Evolutionary conservation across 345 rosid genomes (phyloP).

Genomic region (Gynandropsis gynandra): DNA sequence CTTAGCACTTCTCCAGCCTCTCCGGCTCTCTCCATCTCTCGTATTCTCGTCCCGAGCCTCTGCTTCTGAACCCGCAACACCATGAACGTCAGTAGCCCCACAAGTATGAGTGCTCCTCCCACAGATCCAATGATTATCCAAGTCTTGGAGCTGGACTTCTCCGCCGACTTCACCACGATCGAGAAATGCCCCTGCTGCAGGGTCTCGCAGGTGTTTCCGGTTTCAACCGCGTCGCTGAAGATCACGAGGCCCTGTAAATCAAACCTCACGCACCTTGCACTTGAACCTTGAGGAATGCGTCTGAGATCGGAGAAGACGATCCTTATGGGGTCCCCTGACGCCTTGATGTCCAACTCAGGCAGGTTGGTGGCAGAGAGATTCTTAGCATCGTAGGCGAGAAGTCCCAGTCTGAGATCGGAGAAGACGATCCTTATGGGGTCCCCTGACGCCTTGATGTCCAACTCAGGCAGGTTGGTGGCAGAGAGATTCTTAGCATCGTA

Average conservation of each 20-base stretch:
- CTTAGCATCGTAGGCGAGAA: slow-evolving; percentile 50
- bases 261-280: slow-evolving; percentile 61
- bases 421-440: slow-evolving; percentile 56
- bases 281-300: slow-evolving; percentile 46
- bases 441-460: slow-evolving; percentile 38
- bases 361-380: slow-evolving; percentile 57
- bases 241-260: slow-evolving; percentile 48
- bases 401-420: slow-evolving; percentile 40
- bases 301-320: slow-evolving; percentile 52
- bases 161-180: slow-evolving; percentile 54
- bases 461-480: slow-evolving; percentile 40
- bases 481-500: slow-evolving; percentile 65
- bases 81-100: slow-evolving; percentile 41
- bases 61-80: slow-evolving; percentile 47
- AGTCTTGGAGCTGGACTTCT: slow-evolving; percentile 29
- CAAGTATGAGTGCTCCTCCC: slow-evolving; percentile 52
- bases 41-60: slow-evolving; percentile 57
- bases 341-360: slow-evolving; percentile 36
- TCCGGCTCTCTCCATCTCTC: slow-evolving; percentile 89
- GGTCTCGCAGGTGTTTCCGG: slow-evolving; percentile 51
- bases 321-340: slow-evolving; percentile 42
- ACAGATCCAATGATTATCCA: slow-evolving; percentile 84
- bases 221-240: slow-evolving; percentile 43
- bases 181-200: slow-evolving; percentile 77
- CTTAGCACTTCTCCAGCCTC: slow-evolving; percentile 79